phyloP scores from a whole-genome alignment of 83 land plant species.

The Picea abies region DNA sequence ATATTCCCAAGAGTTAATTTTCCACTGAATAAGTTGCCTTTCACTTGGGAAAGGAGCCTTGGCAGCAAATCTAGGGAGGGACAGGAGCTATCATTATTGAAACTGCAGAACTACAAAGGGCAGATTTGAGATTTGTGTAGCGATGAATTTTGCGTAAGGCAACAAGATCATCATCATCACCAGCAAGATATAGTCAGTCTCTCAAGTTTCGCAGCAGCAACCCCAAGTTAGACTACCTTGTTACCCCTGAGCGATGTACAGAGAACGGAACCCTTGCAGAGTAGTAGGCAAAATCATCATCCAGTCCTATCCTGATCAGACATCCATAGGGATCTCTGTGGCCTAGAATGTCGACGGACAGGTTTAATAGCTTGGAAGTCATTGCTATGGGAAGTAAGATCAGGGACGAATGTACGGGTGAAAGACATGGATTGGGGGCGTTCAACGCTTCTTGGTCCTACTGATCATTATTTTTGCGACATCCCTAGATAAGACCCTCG shows the following conservation, averaged over 20 bases:
- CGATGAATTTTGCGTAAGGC: not conserved
- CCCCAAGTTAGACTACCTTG: not conserved
- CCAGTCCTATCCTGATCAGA: not conserved
- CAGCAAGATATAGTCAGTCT: not conserved
- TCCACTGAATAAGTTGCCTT: not conserved
- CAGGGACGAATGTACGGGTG: not conserved
- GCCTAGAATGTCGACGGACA: not conserved
- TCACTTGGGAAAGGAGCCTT: not conserved
- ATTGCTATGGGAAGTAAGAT: not conserved
- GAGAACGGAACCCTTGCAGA: constrained; percentile 4
- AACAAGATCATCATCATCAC: not conserved
- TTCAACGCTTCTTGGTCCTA: not conserved
- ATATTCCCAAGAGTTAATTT: not conserved
- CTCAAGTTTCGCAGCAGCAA: not conserved
- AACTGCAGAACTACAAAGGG: not conserved
- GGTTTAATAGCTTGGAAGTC: constrained; percentile 3
- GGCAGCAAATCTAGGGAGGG: constrained; percentile 1
- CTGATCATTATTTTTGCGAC: not conserved
- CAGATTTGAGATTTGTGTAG: not conserved
- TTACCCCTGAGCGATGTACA: not conserved
- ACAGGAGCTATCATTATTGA: not conserved
- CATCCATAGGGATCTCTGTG: not conserved
- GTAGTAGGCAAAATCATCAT: not conserved
- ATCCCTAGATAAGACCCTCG: not conserved
- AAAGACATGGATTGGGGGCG: not conserved